Evolutionary conservation across 257 asterid species (phyloP).

Genomic region (Salvia hispanica): DNA sequence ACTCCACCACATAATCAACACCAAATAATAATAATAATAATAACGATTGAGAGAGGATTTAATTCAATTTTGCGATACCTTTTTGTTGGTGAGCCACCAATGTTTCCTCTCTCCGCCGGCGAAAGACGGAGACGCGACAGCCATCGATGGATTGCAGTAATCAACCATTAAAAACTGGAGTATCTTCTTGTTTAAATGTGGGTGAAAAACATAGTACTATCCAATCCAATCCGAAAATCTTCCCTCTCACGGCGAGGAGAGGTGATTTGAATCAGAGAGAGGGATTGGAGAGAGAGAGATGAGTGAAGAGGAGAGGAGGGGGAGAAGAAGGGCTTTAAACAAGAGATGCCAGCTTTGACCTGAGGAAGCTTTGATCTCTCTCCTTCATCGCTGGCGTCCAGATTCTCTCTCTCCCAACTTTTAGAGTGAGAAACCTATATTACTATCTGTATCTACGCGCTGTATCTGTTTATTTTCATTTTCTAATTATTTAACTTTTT

Average conservation of each 20-base stretch:
- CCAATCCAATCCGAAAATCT: background rate
- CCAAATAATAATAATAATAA: background rate
- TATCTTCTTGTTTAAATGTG: background rate
- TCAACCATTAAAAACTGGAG: slow-evolving; percentile 43
- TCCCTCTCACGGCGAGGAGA: slow-evolving; percentile 19
- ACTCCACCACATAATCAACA: background rate
- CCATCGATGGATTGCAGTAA: slow-evolving; percentile 54
- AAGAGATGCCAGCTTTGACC: slow-evolving; percentile 75
- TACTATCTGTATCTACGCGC: slow-evolving; percentile 14
- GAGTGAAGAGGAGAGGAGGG: slow-evolving; percentile 20
- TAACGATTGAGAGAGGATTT: background rate
- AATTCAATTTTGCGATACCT: slow-evolving; percentile 42
- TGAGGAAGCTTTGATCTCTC: slow-evolving; percentile 48
- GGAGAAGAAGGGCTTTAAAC: slow-evolving; percentile 38
- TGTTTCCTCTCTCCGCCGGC: slow-evolving; percentile 66
- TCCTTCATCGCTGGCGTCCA: slow-evolving; percentile 76
- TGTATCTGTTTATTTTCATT: slow-evolving; percentile 10
- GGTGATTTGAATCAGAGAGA: slow-evolving; percentile 35
- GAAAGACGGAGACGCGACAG: slow-evolving; percentile 55
- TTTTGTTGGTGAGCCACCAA: slow-evolving; percentile 93
- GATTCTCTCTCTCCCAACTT: slow-evolving; percentile 48
- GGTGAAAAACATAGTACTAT: slow-evolving; percentile 1
- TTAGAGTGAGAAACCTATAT: slow-evolving; percentile 11
- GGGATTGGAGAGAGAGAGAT: background rate
- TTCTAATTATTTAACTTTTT: background rate